Evolutionary conservation across 2,329 filamentous ascomycete species (phyloP).

Genomic region (Cladosporium phlei): DNA sequence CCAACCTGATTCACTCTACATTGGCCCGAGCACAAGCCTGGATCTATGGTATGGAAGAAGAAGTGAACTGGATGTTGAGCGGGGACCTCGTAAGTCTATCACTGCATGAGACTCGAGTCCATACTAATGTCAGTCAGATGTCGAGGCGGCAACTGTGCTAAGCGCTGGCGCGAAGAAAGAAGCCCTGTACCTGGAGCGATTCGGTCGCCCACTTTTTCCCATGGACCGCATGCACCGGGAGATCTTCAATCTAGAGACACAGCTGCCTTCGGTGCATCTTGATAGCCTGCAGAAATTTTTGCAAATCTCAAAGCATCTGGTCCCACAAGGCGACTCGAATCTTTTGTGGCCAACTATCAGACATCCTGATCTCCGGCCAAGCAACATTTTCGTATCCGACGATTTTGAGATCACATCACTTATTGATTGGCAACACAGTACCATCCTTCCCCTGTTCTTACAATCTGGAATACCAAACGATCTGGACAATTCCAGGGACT

Average conservation of each 20-base stretch:
- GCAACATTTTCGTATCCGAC: conserved; percentile 29
- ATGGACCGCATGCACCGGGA: conserved; percentile 27
- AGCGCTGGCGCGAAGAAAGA: not conserved
- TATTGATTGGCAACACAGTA: conserved; percentile 40
- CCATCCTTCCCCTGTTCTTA: conserved; percentile 35
- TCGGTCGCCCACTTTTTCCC: not conserved
- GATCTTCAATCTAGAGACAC: too few species aligned
- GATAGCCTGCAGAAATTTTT: conserved; percentile 28
- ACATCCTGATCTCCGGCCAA: conserved; percentile 30
- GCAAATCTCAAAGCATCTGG: conserved; percentile 19
- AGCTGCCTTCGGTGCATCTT: conserved; percentile 25
- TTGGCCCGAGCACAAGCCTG: conserved; percentile 32
- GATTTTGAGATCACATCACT: conserved; percentile 33
- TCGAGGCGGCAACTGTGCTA: not conserved
- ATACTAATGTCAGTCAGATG: not conserved
- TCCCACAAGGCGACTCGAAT: conserved; percentile 15
- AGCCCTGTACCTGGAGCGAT: not conserved
- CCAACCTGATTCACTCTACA: conserved; percentile 28
- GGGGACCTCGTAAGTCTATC: conserved; percentile 23
- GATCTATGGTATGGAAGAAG: conserved; percentile 30
- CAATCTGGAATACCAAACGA: conserved; percentile 34
- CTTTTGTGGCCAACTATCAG: conserved; percentile 22
- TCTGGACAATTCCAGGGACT: conserved; percentile 37
- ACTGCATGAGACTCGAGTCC: too few species aligned
- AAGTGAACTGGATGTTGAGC: conserved; percentile 20